Evolutionary conservation across 2,329 filamentous ascomycete genomes (phyloP), one percentile per base, ranked within the genome.

Genomic region (Stachybotrys chartarum): DNA sequence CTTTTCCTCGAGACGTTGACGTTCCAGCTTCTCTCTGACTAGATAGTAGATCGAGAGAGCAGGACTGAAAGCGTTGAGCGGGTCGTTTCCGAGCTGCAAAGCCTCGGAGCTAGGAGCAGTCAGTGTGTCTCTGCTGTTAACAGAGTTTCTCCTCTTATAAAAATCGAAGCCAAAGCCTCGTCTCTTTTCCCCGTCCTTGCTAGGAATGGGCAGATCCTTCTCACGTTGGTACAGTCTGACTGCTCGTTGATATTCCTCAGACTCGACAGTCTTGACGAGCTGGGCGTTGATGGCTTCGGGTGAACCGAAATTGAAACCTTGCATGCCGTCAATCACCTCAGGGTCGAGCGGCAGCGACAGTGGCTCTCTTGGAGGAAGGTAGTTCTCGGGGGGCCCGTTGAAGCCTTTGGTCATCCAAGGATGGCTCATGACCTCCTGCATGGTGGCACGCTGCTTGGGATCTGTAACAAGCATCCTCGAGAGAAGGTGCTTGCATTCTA

Each of bases 331-430:
- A 55, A 99, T 83, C 5, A 97, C 87, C 48, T 89, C 86, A 1
- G 82, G 77, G 66, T 97, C 93, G 10, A 99, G 75, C 6, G 93
- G 92, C 14, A 95, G 76, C 44, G 88, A 83, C n/a, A 97, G 72
- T 2, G 94, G 91, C 63, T 96, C 93, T 51, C 94, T 87, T 35
- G 77, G 72, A 4, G 92, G 92, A 2, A 99, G 78, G 60, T 89
- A 90, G 65, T 97, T 99, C 58, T 97, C 94, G 0, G 92, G 92
- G 8, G 91, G 85, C 2, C 83, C 84, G 65, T 81, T 88, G 70
- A 91, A 97, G 8, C 93, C 92, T 71, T 97, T 97, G 52, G 83
- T 86, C 81, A 97, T 91, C 94, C 94, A 99, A 1, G 91, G 90
- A 68, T 99, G 94, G 64, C 79, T 89, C 85, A 97, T 88, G 63